Percentiles rank a stretch among this genome's conserved stretches.
These are phyloP conservation scores for Stylosanthes scabra DNA, from an alignment of 331 rosid genomes.

Conservation along the genomic window DNA sequence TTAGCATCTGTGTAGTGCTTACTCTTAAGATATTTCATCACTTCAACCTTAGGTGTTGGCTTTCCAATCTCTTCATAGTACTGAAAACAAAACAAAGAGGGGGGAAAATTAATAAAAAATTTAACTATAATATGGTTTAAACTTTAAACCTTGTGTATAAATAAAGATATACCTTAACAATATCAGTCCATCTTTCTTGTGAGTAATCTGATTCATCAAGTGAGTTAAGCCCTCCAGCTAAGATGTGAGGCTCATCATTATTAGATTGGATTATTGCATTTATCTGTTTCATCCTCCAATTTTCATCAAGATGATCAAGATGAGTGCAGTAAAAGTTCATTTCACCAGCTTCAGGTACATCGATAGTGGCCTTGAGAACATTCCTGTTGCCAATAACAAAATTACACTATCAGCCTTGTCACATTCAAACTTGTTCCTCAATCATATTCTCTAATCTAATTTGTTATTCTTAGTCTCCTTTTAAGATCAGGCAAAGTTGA, in stretches of 20 bases:
- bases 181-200: slow-evolving; percentile 94
- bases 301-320: slow-evolving; percentile 94
- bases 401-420: too few species aligned
- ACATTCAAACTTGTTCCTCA: slow-evolving; percentile 35
- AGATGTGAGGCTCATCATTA: slow-evolving; percentile 74
- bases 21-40: slow-evolving; percentile 78
- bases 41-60: slow-evolving; percentile 91
- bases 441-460: slow-evolving; percentile 31
- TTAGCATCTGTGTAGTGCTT: slow-evolving; percentile 84
- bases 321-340: slow-evolving; percentile 83
- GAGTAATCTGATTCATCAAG: slow-evolving; percentile 91
- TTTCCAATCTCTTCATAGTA: slow-evolving; percentile 95
- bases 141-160: too few species aligned
- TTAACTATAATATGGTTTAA: too few species aligned
- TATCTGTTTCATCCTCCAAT: slow-evolving; percentile 95
- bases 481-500: slow-evolving; percentile 5
- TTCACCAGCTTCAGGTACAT: slow-evolving; percentile 85
- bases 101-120: too few species aligned
- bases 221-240: slow-evolving; percentile 92
- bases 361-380: slow-evolving; percentile 88
- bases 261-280: slow-evolving; percentile 79
- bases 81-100: slow-evolving; percentile 45
- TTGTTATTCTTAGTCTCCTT: slow-evolving; percentile 20
- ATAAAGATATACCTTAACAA: slow-evolving; percentile 63
- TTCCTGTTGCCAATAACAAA: slow-evolving; percentile 60